These are phyloP conservation scores for Psilocybe cyanescens DNA, from an alignment of 768 basidiomycete species.

Conservation along the genomic window DNA sequence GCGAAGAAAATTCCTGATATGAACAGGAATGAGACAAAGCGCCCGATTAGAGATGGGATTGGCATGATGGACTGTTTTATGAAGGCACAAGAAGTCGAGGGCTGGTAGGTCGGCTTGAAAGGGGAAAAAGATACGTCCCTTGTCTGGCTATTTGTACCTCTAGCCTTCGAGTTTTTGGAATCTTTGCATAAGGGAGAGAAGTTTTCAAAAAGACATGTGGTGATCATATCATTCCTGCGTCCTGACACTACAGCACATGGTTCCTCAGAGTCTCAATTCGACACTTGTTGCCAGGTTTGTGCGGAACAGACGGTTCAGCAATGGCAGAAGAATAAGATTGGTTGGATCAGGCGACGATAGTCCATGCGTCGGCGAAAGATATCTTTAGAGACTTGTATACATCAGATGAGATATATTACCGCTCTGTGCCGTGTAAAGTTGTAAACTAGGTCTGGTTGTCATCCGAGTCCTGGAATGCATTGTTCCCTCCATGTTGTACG, in stretches of 20 bases:
- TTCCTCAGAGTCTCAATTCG: neutral
- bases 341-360: constrained; percentile 19
- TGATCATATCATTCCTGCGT: neutral
- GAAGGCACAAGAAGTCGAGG: neutral
- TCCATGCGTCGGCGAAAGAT: constrained; percentile 17
- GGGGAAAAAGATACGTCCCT: neutral
- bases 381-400: constrained; percentile 12
- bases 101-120: constrained; percentile 6
- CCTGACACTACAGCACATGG: constrained; percentile 11
- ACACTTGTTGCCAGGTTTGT: constrained; percentile 4
- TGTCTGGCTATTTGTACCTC: constrained; percentile 18
- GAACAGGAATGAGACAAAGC: constrained; percentile 28
- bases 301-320: constrained; percentile 8
- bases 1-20: constrained; percentile 24
- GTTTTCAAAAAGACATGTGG: constrained; percentile 6
- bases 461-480: neutral
- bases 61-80: constrained; percentile 17
- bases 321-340: constrained; percentile 1
- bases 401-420: neutral
- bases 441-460: neutral
- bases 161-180: neutral
- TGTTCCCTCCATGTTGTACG: neutral
- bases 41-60: constrained; percentile 20
- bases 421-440: neutral
- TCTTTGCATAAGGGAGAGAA: neutral